Percentiles rank a stretch among this genome's conserved stretches.
phyloP scores from a whole-genome alignment of 139 green algal species.

The Volvox africanus region DNA sequence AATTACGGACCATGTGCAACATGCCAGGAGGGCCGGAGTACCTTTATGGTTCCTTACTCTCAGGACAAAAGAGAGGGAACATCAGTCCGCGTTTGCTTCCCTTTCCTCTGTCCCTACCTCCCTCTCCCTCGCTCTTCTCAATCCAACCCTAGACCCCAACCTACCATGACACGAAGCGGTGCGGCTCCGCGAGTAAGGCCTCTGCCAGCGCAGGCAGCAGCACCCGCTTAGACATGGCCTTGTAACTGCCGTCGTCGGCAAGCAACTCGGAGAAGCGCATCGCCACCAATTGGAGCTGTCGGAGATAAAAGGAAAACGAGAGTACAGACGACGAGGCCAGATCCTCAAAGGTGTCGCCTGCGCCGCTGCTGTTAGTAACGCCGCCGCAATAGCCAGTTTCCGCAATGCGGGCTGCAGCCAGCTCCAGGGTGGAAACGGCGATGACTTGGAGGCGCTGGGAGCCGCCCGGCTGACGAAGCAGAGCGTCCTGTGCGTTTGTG shows the following conservation, averaged over 20 bases:
- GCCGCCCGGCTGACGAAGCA: slow-evolving; percentile 4
- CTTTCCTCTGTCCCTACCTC: background rate
- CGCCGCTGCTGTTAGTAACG: too few relatives aligned
- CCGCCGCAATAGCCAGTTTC: slow-evolving; percentile 15
- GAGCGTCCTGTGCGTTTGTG: slow-evolving; percentile 28
- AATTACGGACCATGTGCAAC: background rate
- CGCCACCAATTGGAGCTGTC: slow-evolving; percentile 29
- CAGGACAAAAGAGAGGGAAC: background rate
- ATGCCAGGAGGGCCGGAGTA: background rate
- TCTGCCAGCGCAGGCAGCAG: slow-evolving; percentile 37
- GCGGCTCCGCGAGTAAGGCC: slow-evolving; percentile 24
- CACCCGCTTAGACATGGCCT: background rate
- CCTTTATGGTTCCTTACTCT: background rate
- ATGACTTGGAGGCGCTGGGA: background rate
- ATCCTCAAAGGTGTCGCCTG: background rate
- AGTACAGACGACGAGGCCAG: background rate
- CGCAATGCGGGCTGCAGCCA: background rate
- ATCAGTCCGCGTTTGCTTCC: background rate
- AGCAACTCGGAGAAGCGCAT: slow-evolving; percentile 28
- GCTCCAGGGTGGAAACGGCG: background rate
- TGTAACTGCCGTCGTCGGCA: slow-evolving; percentile 11
- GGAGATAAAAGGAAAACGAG: slow-evolving; percentile 1
- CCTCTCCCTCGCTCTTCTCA: background rate
- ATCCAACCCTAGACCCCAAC: background rate
- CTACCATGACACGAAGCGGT: slow-evolving; percentile 14